phyloP scores from a whole-genome alignment of 2,329 filamentous ascomycete species.

The Hymenoscyphus albidus region DNA sequence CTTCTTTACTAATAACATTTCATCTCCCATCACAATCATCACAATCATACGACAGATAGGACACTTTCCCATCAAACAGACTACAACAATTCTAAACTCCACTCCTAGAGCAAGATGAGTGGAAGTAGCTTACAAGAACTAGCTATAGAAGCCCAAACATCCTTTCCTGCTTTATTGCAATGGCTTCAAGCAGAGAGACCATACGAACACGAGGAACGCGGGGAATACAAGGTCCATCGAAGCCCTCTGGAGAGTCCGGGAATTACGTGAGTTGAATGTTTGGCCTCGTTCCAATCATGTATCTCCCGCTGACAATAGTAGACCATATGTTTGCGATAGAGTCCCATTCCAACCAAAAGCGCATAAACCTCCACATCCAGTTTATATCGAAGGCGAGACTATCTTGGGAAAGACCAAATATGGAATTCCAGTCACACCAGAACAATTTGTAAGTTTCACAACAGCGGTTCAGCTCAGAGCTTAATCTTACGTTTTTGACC shows the following conservation, averaged over 20 bases:
- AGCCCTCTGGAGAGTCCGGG: not conserved
- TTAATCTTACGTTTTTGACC: not conserved
- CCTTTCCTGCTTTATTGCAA: not conserved
- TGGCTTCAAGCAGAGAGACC: conserved; percentile 4
- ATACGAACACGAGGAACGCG: not conserved
- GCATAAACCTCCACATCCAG: conserved; percentile 12
- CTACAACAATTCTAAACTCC: not conserved
- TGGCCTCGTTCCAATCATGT: not conserved
- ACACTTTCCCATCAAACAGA: not conserved
- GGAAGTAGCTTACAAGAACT: not conserved
- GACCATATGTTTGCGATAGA: not conserved
- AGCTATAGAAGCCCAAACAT: not conserved
- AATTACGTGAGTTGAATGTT: not conserved
- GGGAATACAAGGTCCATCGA: not conserved
- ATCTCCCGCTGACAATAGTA: not conserved
- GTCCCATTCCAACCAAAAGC: not conserved
- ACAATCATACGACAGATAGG: not conserved
- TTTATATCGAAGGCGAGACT: conserved; percentile 2
- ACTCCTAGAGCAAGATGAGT: not conserved
- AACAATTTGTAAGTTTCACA: conserved; percentile 13
- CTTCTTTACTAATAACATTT: not conserved
- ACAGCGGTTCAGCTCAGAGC: not conserved
- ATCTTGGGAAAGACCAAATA: conserved; percentile 17
- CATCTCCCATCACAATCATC: not conserved
- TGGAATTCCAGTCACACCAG: conserved; percentile 7